Percentiles rank a stretch among this genome's conserved stretches.
Conservation (phyloP, 345 rosid species). For the Odontarrhena argentea region DNA sequence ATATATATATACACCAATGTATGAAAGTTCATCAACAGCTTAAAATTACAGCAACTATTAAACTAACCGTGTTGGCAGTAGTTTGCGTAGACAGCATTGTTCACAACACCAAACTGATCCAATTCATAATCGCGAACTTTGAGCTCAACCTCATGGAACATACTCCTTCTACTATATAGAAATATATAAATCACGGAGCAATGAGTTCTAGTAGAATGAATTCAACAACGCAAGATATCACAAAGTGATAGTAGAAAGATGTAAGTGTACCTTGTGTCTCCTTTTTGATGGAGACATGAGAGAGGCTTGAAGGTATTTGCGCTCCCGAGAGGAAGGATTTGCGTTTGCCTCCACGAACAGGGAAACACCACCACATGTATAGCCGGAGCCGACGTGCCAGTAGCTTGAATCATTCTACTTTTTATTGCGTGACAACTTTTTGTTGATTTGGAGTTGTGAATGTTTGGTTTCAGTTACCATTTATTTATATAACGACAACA, state of each 20-base stretch:
- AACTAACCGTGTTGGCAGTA: constrained; percentile 79
- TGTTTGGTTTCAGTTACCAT: too few species aligned
- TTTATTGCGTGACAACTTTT: too few species aligned
- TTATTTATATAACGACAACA: too few species aligned
- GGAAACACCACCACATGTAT: constrained; percentile 27
- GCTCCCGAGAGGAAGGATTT: constrained; percentile 30
- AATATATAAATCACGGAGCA: background rate
- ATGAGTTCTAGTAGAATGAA: too few species aligned
- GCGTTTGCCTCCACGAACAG: constrained; percentile 29
- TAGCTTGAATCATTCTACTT: constrained; percentile 39
- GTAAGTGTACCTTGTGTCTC: constrained; percentile 59
- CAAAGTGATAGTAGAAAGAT: background rate
- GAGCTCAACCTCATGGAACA: constrained; percentile 61
- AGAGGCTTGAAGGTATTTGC: constrained; percentile 30
- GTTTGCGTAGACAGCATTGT: too few species aligned
- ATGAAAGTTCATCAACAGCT: too few species aligned
- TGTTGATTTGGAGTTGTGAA: too few species aligned
- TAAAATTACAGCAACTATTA: too few species aligned
- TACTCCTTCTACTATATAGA: constrained; percentile 53
- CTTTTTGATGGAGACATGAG: constrained; percentile 55
- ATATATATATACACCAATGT: too few species aligned
- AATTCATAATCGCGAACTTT: constrained; percentile 83
- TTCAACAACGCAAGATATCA: background rate
- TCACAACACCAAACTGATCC: constrained; percentile 53
- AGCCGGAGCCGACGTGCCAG: constrained; percentile 30